phyloP scores from a whole-genome alignment of 495 filamentous ascomycete species.

The Aspergillus sclerotiicarbonarius region DNA sequence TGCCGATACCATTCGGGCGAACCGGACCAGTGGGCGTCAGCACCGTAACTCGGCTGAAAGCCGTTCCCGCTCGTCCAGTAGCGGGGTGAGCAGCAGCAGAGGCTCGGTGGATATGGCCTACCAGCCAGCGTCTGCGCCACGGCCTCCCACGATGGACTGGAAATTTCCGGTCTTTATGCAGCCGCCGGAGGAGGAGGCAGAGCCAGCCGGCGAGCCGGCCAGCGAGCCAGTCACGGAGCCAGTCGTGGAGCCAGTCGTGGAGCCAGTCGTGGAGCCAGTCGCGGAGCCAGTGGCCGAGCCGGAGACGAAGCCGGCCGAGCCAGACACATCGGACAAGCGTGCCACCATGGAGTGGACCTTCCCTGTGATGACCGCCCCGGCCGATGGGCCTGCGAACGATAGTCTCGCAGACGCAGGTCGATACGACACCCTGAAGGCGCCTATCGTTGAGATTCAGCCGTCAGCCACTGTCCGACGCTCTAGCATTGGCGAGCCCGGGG shows the following conservation, averaged over 20 bases:
- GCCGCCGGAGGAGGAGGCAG: slow-evolving; percentile 22
- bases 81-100: slow-evolving; percentile 23
- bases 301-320: slow-evolving; percentile 3
- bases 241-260: slow-evolving; percentile 4
- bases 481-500: slow-evolving; percentile 24
- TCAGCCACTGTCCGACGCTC: slow-evolving; percentile 14
- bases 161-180: slow-evolving; percentile 42
- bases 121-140: slow-evolving; percentile 36
- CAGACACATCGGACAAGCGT: slow-evolving; percentile 12
- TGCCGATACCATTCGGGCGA: slow-evolving; percentile 51
- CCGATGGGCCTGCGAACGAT: slow-evolving; percentile 16
- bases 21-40: slow-evolving; percentile 40
- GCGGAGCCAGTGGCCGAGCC: not conserved
- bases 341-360: slow-evolving; percentile 46
- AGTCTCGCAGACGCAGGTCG: slow-evolving; percentile 22
- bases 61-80: slow-evolving; percentile 31
- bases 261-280: slow-evolving; percentile 5
- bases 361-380: slow-evolving; percentile 35
- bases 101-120: slow-evolving; percentile 30
- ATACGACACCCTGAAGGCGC: slow-evolving; percentile 39
- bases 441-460: slow-evolving; percentile 21
- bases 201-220: slow-evolving; percentile 1
- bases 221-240: not conserved
- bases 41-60: slow-evolving; percentile 39
- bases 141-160: slow-evolving; percentile 51